Evolutionary conservation across 23 red algal genomes (phyloP).

Genomic region (Gracilaria domingensis): DNA sequence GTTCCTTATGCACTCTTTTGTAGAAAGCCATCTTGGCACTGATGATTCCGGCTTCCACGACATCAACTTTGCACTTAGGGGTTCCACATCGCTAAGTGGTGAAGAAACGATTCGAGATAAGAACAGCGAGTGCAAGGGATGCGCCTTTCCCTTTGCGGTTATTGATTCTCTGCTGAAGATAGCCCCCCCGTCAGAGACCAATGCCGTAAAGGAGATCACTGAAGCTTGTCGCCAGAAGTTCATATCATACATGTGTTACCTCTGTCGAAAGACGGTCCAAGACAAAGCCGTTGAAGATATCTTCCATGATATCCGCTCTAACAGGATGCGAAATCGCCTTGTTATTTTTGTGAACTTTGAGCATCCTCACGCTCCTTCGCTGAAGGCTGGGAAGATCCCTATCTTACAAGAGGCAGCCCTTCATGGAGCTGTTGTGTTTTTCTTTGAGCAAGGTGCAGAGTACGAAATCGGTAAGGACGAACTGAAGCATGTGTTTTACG

Average conservation of each 20-base stretch:
- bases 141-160: constrained; percentile 41
- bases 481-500: constrained; percentile 19
- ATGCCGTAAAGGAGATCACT: constrained; percentile 19
- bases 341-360: constrained; percentile 37
- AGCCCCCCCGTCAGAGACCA: not conserved
- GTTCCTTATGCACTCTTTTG: constrained; percentile 57
- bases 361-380: not conserved
- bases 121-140: constrained; percentile 38
- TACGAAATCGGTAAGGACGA: constrained; percentile 10
- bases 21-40: constrained; percentile 49
- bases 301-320: constrained; percentile 33
- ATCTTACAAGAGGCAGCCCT: not conserved
- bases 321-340: constrained; percentile 43
- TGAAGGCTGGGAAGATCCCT: constrained; percentile 37
- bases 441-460: constrained; percentile 9
- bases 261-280: constrained; percentile 41
- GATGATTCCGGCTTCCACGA: constrained; percentile 47
- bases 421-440: constrained; percentile 37
- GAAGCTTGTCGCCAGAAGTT: constrained; percentile 37
- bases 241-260: constrained; percentile 37
- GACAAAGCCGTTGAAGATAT: constrained; percentile 29
- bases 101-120: not conserved
- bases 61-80: constrained; percentile 24
- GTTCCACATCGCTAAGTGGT: constrained; percentile 6
- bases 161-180: constrained; percentile 5